Percentiles rank a stretch among this genome's conserved stretches.
phyloP scores from a whole-genome alignment of 2,329 filamentous ascomycete genomes.

The Colletotrichum sp. region DNA sequence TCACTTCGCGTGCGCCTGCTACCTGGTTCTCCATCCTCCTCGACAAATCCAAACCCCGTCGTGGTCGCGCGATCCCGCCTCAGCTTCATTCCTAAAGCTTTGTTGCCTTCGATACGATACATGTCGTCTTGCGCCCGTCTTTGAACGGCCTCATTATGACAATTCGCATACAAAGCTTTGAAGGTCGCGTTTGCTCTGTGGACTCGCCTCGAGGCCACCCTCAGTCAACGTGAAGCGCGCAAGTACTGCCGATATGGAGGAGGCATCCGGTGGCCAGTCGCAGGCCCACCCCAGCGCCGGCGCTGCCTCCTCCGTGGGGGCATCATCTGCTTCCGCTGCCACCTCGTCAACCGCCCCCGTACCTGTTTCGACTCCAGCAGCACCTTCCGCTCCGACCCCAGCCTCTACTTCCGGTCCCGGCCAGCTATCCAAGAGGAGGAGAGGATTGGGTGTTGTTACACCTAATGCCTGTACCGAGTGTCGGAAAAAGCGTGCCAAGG shows the following conservation, averaged over 20 bases:
- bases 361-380: not conserved
- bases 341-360: not conserved
- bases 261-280: slow-evolving; percentile 11
- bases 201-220: slow-evolving; percentile 11
- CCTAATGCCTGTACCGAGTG: slow-evolving; percentile 66
- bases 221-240: slow-evolving; percentile 21
- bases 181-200: slow-evolving; percentile 18
- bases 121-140: slow-evolving; percentile 8
- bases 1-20: not conserved
- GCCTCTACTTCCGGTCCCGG: slow-evolving; percentile 16
- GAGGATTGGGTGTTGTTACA: slow-evolving; percentile 61
- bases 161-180: slow-evolving; percentile 13
- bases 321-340: not conserved
- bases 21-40: not conserved
- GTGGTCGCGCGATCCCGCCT: not conserved
- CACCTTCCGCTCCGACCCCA: not conserved
- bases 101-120: not conserved
- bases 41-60: not conserved
- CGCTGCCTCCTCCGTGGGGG: slow-evolving; percentile 16
- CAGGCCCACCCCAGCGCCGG: slow-evolving; percentile 13
- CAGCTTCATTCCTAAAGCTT: not conserved
- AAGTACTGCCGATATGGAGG: slow-evolving; percentile 21
- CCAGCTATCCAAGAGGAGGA: slow-evolving; percentile 53
- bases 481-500: slow-evolving; percentile 66
- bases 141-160: slow-evolving; percentile 19